Percentiles rank a stretch among this genome's conserved stretches.
Evolutionary conservation across 371 early-diverging fungal species (phyloP).

Genomic region (Apophysomyces variabilis): DNA sequence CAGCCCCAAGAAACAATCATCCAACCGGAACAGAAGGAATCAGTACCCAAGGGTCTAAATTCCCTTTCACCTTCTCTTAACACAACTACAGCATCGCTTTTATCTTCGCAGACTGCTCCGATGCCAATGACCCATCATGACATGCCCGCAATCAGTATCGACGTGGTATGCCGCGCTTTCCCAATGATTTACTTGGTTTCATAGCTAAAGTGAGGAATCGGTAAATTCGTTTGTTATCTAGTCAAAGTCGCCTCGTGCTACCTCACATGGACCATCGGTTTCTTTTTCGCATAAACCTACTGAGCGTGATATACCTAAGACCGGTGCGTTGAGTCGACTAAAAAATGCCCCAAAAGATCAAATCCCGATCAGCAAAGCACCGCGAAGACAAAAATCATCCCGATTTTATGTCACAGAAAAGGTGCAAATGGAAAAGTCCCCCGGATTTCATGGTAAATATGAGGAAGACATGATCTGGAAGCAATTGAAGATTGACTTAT

Average conservation of each 20-base stretch:
- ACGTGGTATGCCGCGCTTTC: background rate
- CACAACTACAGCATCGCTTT: background rate
- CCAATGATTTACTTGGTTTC: background rate
- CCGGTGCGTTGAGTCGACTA: slow-evolving; percentile 73
- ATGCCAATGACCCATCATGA: background rate
- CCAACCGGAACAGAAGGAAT: slow-evolving; percentile 4
- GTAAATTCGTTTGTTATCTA: background rate
- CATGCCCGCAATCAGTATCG: background rate
- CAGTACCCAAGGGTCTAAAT: background rate
- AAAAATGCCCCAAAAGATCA: slow-evolving; percentile 81
- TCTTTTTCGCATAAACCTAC: slow-evolving; percentile 31
- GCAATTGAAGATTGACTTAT: slow-evolving; percentile 10
- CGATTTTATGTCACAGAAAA: slow-evolving; percentile 83
- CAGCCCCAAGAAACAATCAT: slow-evolving; percentile 7
- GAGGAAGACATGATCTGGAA: background rate
- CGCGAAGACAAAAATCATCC: slow-evolving; percentile 82
- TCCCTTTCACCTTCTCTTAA: background rate
- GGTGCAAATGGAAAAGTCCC: slow-evolving; percentile 77
- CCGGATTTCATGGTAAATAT: slow-evolving; percentile 70
- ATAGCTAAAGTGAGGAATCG: background rate
- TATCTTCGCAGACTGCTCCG: background rate
- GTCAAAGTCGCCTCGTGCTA: slow-evolving; percentile 8
- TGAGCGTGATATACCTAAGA: slow-evolving; percentile 60
- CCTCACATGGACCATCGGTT: slow-evolving; percentile 10
- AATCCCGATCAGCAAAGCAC: slow-evolving; percentile 81